These are phyloP conservation scores for Aspergillus fructus DNA, from an alignment of 2,329 filamentous ascomycete genomes.

Conservation along the genomic window DNA sequence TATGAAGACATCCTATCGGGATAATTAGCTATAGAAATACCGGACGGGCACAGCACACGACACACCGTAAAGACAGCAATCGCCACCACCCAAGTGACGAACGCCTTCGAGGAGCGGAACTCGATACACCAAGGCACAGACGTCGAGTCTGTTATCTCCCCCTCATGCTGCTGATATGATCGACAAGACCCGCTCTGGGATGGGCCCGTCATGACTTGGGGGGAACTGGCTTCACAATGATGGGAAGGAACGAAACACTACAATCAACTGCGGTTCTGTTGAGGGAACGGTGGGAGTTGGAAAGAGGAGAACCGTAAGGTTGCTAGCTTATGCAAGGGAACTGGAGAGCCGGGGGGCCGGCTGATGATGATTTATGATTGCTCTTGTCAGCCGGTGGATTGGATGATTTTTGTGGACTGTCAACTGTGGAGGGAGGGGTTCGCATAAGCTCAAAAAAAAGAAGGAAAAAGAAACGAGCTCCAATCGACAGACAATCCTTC, in stretches of 20 bases:
- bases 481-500: neutral
- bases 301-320: neutral
- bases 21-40: slow-evolving; percentile 1
- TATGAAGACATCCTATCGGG: slow-evolving; percentile 38
- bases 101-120: slow-evolving; percentile 39
- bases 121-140: slow-evolving; percentile 24
- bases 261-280: neutral
- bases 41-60: neutral
- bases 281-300: neutral
- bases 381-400: neutral
- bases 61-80: slow-evolving; percentile 45
- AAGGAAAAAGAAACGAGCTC: neutral
- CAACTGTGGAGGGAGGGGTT: neutral
- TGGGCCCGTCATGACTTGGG: neutral
- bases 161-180: neutral
- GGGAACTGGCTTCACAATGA: neutral
- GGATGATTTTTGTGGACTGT: too few species aligned
- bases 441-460: neutral
- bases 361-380: neutral
- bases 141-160: neutral
- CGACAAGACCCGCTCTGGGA: neutral
- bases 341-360: neutral
- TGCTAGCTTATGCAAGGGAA: neutral
- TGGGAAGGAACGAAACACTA: neutral
- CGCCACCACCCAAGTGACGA: slow-evolving; percentile 39